Evolutionary conservation across 352 stramenopile genomes (phyloP), one percentile per base, ranked within the genome.

Genomic region (Phytophthora cryptogea): DNA sequence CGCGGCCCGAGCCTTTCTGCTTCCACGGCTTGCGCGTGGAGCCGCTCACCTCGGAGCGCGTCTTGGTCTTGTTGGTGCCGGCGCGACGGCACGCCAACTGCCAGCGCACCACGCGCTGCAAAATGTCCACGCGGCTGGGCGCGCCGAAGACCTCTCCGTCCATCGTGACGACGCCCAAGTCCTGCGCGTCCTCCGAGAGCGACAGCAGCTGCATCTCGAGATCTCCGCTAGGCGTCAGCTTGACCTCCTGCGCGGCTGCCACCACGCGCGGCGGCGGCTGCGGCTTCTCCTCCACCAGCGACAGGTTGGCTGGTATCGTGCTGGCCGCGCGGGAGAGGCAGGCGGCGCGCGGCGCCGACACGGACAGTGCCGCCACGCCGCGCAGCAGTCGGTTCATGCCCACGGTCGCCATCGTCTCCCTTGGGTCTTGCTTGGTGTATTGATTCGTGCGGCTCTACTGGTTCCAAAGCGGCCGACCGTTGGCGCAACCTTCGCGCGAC

Each of bases 31-130:
- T 96, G 61, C 85, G 78, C 62, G 86, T 95, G 20, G 87, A 96
- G 32, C 87, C 86, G 72, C 85, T 94, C 9, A 89, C 83, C 74
- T 96, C 87, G 23, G 83, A 86, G 63, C 87, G 87, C 51, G 85
- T 90, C 79, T 96, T 96, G 63, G 84, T 89, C 74, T 94, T 94
- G 82, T 93, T 89, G 66, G 86, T 93, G 58, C 85, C 87, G 36
- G 86, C 82, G 46, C 87, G 86, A 60, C 83, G 83, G 57, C 83
- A 89, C 16, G 87, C 87, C 11, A 95, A 66, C 67, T 96, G 85
- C 87, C 87, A 96, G 64, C 85, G 81, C 68, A 96, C 87, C 48
- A 96, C 86, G 50, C 87, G 86, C 68, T 96, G 87, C 57, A 96
- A 61, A 56, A 96, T 94, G 63, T 96, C 87, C 26, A 92, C 81